Percentiles rank a stretch among this genome's conserved stretches.
phyloP scores from a whole-genome alignment of 1,139 yeast species.

The Lodderomyces orthopsilosis region DNA sequence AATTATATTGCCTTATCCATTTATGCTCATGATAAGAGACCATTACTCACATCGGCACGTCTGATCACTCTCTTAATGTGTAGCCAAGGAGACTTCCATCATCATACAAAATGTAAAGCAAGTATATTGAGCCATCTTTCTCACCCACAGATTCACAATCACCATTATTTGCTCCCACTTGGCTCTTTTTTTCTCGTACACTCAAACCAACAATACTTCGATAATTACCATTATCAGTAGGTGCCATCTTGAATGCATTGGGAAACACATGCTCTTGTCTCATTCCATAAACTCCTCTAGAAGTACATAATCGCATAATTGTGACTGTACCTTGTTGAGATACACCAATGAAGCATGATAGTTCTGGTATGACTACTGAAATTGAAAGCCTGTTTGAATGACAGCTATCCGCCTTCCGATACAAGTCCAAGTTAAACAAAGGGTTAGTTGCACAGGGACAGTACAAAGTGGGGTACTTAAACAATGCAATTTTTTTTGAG shows the following conservation, averaged over 20 bases:
- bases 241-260: slow-evolving; percentile 28
- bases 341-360: slow-evolving; percentile 52
- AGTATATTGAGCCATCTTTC: not conserved
- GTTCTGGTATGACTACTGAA: slow-evolving; percentile 48
- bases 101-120: not conserved
- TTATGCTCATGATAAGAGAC: too few relatives aligned
- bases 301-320: slow-evolving; percentile 54
- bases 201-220: slow-evolving; percentile 35
- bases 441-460: slow-evolving; percentile 49
- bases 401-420: slow-evolving; percentile 36
- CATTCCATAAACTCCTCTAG: slow-evolving; percentile 56
- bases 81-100: not conserved
- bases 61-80: not conserved
- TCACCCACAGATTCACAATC: not conserved
- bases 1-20: too few relatives aligned
- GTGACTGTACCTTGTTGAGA: slow-evolving; percentile 61
- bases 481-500: slow-evolving; percentile 42
- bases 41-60: too few relatives aligned
- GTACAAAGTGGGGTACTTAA: slow-evolving; percentile 46
- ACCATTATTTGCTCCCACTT: slow-evolving; percentile 2
- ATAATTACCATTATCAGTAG: slow-evolving; percentile 25
- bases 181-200: slow-evolving; percentile 17
- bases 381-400: slow-evolving; percentile 54
- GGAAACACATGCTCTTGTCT: slow-evolving; percentile 61
- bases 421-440: slow-evolving; percentile 36